Percentiles rank a stretch among this genome's conserved stretches.
These are phyloP conservation scores for Falciphora oryzae DNA, from an alignment of 2,329 filamentous ascomycete genomes.

Conservation along the genomic window DNA sequence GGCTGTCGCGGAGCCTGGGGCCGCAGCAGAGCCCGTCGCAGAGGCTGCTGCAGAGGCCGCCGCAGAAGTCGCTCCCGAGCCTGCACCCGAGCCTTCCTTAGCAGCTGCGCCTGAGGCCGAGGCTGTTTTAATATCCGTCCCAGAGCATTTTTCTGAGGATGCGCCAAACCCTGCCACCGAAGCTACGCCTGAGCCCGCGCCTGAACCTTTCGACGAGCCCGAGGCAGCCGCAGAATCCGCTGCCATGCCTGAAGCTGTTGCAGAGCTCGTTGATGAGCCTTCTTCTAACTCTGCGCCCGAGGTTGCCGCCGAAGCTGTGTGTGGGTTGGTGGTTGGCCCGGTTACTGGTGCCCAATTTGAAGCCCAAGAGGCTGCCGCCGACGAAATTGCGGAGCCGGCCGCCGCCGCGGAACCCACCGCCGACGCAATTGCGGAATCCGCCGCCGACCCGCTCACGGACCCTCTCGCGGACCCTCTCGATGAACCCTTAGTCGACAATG, in stretches of 20 bases:
- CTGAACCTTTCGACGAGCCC: not conserved
- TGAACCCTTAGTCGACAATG: not conserved
- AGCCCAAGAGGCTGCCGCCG: not conserved
- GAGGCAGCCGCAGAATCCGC: not conserved
- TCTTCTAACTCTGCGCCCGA: not conserved
- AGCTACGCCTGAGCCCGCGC: not conserved
- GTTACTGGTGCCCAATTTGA: not conserved
- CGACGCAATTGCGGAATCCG: not conserved
- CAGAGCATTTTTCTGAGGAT: not conserved
- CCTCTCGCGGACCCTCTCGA: no score
- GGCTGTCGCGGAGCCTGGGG: not conserved
- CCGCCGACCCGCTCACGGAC: not conserved
- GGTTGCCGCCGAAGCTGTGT: not conserved
- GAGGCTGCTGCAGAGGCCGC: not conserved
- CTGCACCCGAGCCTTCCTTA: not conserved
- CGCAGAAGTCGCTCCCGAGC: not conserved
- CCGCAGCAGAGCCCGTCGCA: not conserved
- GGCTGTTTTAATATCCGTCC: not conserved
- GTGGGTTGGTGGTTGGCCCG: not conserved
- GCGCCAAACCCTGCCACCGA: not conserved
- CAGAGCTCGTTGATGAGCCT: not conserved
- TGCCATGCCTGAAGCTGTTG: not conserved
- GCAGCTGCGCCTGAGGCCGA: not conserved
- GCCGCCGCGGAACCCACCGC: constrained; percentile 1
- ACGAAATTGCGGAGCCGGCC: constrained; percentile 1